A percentile compares a stretch with the other conserved stretches of the same genome.
Conservation (phyloP, 345 rosid genomes). For the Bretschneidera sinensis region DNA sequence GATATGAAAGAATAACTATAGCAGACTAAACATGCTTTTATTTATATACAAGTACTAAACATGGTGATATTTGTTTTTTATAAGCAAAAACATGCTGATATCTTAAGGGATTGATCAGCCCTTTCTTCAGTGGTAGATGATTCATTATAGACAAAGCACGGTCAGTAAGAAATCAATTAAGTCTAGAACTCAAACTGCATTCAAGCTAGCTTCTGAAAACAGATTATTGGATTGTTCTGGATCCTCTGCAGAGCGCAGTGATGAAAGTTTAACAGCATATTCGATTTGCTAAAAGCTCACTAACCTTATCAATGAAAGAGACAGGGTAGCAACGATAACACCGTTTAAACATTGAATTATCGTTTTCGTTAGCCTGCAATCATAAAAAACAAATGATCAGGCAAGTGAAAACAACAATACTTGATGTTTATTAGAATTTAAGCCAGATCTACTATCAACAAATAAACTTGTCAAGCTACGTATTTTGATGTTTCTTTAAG, state of each 20-base stretch:
- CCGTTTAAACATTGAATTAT: constrained; percentile 40
- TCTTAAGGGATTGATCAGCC: background rate
- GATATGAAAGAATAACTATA: background rate
- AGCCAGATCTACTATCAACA: too few species aligned
- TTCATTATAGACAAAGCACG: background rate
- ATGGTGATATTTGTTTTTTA: too few species aligned
- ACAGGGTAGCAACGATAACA: constrained; percentile 60
- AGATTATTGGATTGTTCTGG: background rate
- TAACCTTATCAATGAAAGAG: constrained; percentile 59
- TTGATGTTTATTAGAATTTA: background rate
- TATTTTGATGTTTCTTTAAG: background rate
- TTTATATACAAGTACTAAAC: too few species aligned
- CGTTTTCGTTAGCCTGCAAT: constrained; percentile 29
- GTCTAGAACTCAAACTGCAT: background rate
- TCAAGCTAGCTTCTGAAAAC: background rate
- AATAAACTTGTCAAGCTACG: too few species aligned
- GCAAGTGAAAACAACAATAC: background rate
- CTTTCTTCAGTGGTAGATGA: background rate
- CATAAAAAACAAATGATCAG: constrained; percentile 9
- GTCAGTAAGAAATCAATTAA: too few species aligned
- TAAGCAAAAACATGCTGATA: background rate
- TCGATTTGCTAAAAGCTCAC: too few species aligned
- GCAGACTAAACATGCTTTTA: background rate
- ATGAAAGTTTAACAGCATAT: too few species aligned
- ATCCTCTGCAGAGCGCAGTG: background rate